Evolutionary conservation across 2,329 filamentous ascomycete genomes (phyloP).

Genomic region (Venturiaceae sp.): DNA sequence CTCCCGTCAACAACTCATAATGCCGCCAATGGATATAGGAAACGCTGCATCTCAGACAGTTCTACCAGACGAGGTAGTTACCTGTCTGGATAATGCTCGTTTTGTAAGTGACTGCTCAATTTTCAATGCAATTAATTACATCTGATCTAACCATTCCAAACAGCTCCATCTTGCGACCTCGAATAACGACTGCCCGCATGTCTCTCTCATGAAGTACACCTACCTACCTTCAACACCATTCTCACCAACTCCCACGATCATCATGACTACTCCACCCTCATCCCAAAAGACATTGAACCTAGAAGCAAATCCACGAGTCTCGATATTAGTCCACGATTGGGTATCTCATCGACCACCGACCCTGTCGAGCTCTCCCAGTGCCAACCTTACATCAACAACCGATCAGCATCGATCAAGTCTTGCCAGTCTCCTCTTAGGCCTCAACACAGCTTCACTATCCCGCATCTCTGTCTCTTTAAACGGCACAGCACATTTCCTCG

Average conservation of each 20-base stretch:
- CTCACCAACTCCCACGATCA: constrained; percentile 58
- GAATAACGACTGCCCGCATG: constrained; percentile 71
- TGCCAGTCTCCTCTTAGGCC: constrained; percentile 73
- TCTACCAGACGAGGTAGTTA: constrained; percentile 63
- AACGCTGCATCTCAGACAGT: neutral
- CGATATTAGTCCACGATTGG: constrained; percentile 96
- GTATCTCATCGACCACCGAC: constrained; percentile 84
- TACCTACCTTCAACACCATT: constrained; percentile 70
- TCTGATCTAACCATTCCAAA: neutral
- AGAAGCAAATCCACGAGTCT: constrained; percentile 74
- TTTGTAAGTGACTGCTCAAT: constrained; percentile 53
- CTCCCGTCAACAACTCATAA: neutral
- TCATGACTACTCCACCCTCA: constrained; percentile 78
- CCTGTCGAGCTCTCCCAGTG: constrained; percentile 44
- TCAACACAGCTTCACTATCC: constrained; percentile 81
- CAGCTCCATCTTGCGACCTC: constrained; percentile 94
- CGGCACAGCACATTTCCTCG: constrained; percentile 68
- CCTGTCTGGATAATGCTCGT: constrained; percentile 87
- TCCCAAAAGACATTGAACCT: constrained; percentile 78
- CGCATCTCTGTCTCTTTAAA: constrained; percentile 92
- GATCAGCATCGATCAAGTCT: constrained; percentile 46
- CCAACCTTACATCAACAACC: constrained; percentile 13
- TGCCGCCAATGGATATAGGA: constrained; percentile 1
- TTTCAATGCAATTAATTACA: neutral
- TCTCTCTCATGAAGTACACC: constrained; percentile 98